A percentile compares a stretch with the other conserved stretches of the same genome.
phyloP scores from a whole-genome alignment of 2,329 filamentous ascomycete genomes.

The Aureobasidium sp. region DNA sequence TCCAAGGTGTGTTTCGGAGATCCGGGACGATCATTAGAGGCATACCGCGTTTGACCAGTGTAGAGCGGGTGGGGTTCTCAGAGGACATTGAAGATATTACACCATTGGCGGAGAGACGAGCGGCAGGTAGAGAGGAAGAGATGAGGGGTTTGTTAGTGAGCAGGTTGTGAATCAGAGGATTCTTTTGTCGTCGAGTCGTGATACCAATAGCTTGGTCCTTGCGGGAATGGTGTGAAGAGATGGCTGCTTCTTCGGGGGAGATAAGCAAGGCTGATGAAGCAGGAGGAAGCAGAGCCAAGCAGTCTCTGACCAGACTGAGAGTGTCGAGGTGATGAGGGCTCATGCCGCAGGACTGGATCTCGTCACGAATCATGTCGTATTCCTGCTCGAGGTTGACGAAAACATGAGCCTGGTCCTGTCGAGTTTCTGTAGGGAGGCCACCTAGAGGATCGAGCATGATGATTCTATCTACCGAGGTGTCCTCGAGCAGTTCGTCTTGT shows the following conservation, averaged over 20 bases:
- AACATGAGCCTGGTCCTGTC: slow-evolving; percentile 58
- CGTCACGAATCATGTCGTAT: slow-evolving; percentile 58
- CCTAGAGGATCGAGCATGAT: slow-evolving; percentile 84
- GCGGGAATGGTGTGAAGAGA: slow-evolving; percentile 33
- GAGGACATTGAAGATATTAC: slow-evolving; percentile 26
- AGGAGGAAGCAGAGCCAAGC: slow-evolving; percentile 68
- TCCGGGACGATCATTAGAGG: slow-evolving; percentile 77
- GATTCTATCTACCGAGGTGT: slow-evolving; percentile 67
- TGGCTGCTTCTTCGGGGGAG: slow-evolving; percentile 74
- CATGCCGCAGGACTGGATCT: slow-evolving; percentile 31
- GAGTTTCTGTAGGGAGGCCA: slow-evolving; percentile 63
- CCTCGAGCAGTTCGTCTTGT: not conserved
- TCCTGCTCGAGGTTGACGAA: slow-evolving; percentile 95
- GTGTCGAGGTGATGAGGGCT: slow-evolving; percentile 54
- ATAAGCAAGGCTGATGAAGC: slow-evolving; percentile 84
- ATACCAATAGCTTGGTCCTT: slow-evolving; percentile 32
- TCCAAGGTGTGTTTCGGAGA: slow-evolving; percentile 58
- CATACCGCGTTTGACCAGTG: slow-evolving; percentile 85
- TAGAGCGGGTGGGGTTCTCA: slow-evolving; percentile 24
- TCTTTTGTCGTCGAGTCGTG: slow-evolving; percentile 55
- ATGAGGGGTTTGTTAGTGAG: slow-evolving; percentile 89
- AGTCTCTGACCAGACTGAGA: slow-evolving; percentile 60
- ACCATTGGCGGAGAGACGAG: slow-evolving; percentile 44
- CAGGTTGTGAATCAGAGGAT: slow-evolving; percentile 90
- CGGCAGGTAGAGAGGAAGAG: slow-evolving; percentile 79